phyloP scores from a whole-genome alignment of 495 filamentous ascomycete species.

The Chaetomium tenue region DNA sequence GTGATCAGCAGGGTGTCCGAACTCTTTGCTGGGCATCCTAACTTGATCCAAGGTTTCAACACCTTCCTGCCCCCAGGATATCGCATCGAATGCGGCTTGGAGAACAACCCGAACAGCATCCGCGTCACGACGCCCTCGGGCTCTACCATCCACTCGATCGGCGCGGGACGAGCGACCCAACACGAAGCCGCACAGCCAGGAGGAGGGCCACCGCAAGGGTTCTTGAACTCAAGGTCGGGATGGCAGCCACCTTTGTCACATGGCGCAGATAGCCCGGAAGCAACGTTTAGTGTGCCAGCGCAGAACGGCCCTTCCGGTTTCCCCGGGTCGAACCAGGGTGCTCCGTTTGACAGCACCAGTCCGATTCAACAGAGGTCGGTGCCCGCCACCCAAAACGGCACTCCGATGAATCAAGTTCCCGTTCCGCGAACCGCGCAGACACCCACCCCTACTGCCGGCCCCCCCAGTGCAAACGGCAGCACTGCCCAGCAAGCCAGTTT shows the following conservation, averaged over 20 bases:
- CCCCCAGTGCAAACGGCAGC: slow-evolving; percentile 42
- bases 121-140: slow-evolving; percentile 96
- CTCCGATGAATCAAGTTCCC: slow-evolving; percentile 40
- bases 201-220: slow-evolving; percentile 37
- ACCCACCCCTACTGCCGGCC: slow-evolving; percentile 46
- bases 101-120: slow-evolving; percentile 90
- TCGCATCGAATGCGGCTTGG: slow-evolving; percentile 90
- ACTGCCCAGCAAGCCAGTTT: slow-evolving; percentile 56
- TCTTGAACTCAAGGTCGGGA: slow-evolving; percentile 39
- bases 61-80: slow-evolving; percentile 97
- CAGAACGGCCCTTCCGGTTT: slow-evolving; percentile 48
- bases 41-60: slow-evolving; percentile 97
- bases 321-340: slow-evolving; percentile 43
- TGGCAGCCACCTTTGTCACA: slow-evolving; percentile 58
- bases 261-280: slow-evolving; percentile 55
- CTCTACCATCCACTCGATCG: slow-evolving; percentile 56
- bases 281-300: slow-evolving; percentile 51
- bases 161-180: slow-evolving; percentile 44
- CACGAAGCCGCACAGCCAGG: slow-evolving; percentile 42
- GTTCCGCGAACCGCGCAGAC: slow-evolving; percentile 50
- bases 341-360: slow-evolving; percentile 51
- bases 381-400: slow-evolving; percentile 67
- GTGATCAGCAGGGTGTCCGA: slow-evolving; percentile 96
- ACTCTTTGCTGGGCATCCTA: slow-evolving; percentile 95
- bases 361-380: slow-evolving; percentile 79